Conservation (phyloP, 805 yeast species). For the Saturnispora saitoi region DNA sequence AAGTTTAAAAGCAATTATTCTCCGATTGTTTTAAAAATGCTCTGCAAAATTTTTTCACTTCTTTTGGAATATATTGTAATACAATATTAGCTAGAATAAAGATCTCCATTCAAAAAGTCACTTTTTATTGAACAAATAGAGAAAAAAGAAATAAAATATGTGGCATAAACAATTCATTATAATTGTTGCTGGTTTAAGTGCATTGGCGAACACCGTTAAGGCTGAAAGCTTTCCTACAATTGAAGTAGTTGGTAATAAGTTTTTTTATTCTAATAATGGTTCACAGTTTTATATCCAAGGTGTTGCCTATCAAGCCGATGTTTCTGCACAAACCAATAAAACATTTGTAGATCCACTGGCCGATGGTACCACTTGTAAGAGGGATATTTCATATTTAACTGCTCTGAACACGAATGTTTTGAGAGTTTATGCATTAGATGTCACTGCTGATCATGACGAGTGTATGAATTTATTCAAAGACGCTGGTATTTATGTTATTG, state of each 20-base stretch:
- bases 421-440: conserved; percentile 81
- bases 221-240: conserved; percentile 38
- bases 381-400: conserved; percentile 71
- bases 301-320: conserved; percentile 74
- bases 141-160: no score
- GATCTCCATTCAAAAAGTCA: no score
- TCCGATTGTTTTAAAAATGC: no score
- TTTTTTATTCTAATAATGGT: conserved; percentile 63
- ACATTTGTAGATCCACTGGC: conserved; percentile 69
- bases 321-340: conserved; percentile 36
- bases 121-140: no score
- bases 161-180: no score
- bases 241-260: conserved; percentile 63
- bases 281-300: conserved; percentile 84
- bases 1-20: no score
- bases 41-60: no score
- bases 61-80: no score
- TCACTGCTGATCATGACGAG: conserved; percentile 59
- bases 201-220: conserved; percentile 4
- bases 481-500: conserved; percentile 85
- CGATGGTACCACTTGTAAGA: conserved; percentile 55
- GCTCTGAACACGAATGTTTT: conserved; percentile 67
- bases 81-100: no score
- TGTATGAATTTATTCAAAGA: conserved; percentile 71
- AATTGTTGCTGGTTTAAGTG: conserved; percentile 6